Evolutionary conservation across 768 basidiomycete species (phyloP), one percentile per base, ranked within the genome.

Genomic region (Rhizopogon salebrosus): DNA sequence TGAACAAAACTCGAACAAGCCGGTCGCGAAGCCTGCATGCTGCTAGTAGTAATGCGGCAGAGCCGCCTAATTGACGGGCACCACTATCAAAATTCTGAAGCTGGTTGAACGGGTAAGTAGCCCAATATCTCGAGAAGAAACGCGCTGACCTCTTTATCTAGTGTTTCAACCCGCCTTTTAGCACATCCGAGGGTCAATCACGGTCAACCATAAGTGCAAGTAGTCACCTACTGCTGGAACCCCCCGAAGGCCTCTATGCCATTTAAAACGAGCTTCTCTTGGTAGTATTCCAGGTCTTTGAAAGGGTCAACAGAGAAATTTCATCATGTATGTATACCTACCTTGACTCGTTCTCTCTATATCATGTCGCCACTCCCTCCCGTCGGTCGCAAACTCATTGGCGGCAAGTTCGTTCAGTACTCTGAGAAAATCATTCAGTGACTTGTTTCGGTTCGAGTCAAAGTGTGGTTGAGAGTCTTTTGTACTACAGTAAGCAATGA

Each of bases 211-310:
- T 41, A 53, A 16, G 41, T 37, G 51, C n/a, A 46, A 36, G 6
- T 38, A 13, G 45, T 45, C 4, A 57, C 73, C n/a, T 42, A 77
- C 79, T 65, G 74, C 58, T 82, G 70, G 54, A 80, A 80, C 41
- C 59, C 67, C 43, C 69, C 61, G 63, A 81, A 81, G 16, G 71
- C 61, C 37, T 76, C 76, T 3, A 78, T 77, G 3, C 80, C 79
- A 4, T 77, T 74, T 54, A 66, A 72, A 54, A 76, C 75, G 29
- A 77, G 59, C 52, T 75, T 75, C 54, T 82, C 80, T 48, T 81
- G 77, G 43, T 72, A 69, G 40, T 70, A 72, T 16, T 70, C 78
- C 66, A 58, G 67, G 67, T 29, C 22, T 49, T 57, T 29, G 49
- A 52, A 31, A 24, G n/a, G 9, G 66, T 31, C 18, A 26, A 46